phyloP scores from a whole-genome alignment of 2,329 filamentous ascomycete species.

The Botrytis elliptica region DNA sequence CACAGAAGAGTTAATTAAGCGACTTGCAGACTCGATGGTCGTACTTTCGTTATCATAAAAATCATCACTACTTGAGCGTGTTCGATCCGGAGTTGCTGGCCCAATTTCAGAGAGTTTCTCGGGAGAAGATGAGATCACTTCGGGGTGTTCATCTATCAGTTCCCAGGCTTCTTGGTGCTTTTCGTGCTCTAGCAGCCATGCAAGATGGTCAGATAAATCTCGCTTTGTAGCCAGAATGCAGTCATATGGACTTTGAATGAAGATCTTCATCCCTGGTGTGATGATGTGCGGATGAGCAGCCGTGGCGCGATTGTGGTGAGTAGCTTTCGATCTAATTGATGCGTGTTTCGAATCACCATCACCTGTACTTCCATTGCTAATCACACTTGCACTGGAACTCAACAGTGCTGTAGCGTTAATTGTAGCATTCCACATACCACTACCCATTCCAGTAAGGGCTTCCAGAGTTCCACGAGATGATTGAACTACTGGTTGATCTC shows the following conservation, averaged over 20 bases:
- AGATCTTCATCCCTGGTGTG: slow-evolving; percentile 70
- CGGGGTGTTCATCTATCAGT: slow-evolving; percentile 82
- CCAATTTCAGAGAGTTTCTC: slow-evolving; percentile 45
- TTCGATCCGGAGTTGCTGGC: slow-evolving; percentile 44
- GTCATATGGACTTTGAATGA: slow-evolving; percentile 95
- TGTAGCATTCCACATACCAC: slow-evolving; percentile 86
- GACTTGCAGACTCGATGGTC: slow-evolving; percentile 59
- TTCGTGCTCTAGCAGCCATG: slow-evolving; percentile 79
- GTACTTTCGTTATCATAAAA: slow-evolving; percentile 74
- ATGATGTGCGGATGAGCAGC: slow-evolving; percentile 36
- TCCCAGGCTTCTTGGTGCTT: slow-evolving; percentile 87
- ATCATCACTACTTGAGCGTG: slow-evolving; percentile 49
- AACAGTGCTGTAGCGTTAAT: slow-evolving; percentile 86
- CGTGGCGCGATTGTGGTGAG: slow-evolving; percentile 42
- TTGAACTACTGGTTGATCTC: slow-evolving; percentile 58
- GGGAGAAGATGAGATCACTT: slow-evolving; percentile 53
- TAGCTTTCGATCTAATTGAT: slow-evolving; percentile 41
- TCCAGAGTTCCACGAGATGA: slow-evolving; percentile 74
- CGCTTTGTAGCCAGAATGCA: slow-evolving; percentile 89
- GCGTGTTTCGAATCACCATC: slow-evolving; percentile 55
- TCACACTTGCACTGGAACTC: slow-evolving; percentile 78
- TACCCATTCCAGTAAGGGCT: slow-evolving; percentile 67
- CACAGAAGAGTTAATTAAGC: slow-evolving; percentile 60
- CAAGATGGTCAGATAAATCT: slow-evolving; percentile 79
- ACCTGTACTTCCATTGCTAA: slow-evolving; percentile 56